Evolutionary conservation across 805 yeast genomes (phyloP), one percentile per base, ranked within the genome.

Genomic region (Teunomyces panamensis): DNA sequence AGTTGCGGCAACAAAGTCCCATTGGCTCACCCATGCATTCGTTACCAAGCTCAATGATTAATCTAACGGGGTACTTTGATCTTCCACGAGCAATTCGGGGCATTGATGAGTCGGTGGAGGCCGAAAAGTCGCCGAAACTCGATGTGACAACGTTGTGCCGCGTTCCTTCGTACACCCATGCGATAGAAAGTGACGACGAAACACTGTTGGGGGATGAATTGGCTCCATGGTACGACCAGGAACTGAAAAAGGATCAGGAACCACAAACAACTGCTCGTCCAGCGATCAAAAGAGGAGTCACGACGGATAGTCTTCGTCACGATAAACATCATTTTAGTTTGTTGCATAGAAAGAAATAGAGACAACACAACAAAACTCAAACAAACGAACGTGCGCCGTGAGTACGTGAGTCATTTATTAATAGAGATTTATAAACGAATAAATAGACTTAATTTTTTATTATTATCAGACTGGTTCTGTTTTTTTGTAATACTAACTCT

Each of bases 91-190:
- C 30, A 1, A 45, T 48, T 9, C 45, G 45, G 32, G 13, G 29
- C 29, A 35, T 27, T 24, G 30, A 27, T 20, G 35, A 42, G 7
- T 8, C 32, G 8, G 8, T 30, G 8, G 24, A 39, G n/a, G 13
- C 13, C 37, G 24, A 26, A 16, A 32, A 39, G 17, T 20, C 39
- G n/a, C 50, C 59, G 8, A 44, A 34, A 16, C 35, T 52, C 37
- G 68, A 69, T 49, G 52, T 66, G 6, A n/a, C 29, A 30, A 24
- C 50, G n/a, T 55, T 69, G 13, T 62, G 60, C 49, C 56, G 56
- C 43, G 68, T 72, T 5, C 78, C 78, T 0, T 62, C 74, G 32
- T 73, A 73, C 48, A 63, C 62, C 5, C 68, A 69, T 47, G 78
- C 77, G 0, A 50, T 69, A 8, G 73, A 69, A 30, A 71, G 67